Percentiles rank a stretch among this genome's conserved stretches.
Evolutionary conservation across 768 basidiomycete species (phyloP).

Genomic region (Suillus subluteus): DNA sequence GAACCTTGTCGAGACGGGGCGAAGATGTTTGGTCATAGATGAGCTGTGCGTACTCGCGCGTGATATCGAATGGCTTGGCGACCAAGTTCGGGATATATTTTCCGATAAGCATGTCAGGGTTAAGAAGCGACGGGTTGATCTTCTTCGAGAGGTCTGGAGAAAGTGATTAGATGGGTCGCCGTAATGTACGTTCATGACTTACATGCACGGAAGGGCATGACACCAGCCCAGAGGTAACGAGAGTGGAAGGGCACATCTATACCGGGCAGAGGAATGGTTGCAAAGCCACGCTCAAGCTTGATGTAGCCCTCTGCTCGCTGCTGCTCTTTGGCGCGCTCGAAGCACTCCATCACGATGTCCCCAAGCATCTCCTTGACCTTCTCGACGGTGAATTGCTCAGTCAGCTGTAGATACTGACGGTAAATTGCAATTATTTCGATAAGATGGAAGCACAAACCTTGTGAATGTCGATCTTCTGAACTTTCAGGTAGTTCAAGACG

Average conservation of each 20-base stretch:
- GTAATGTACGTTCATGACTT: slow-evolving; percentile 37
- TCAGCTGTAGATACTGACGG: slow-evolving; percentile 55
- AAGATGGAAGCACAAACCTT: slow-evolving; percentile 55
- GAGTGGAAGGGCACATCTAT: slow-evolving; percentile 99
- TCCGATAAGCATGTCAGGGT: slow-evolving; percentile 92
- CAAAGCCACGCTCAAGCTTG: slow-evolving; percentile 95
- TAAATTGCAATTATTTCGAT: neutral
- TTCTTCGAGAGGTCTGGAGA: slow-evolving; percentile 91
- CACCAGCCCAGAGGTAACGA: slow-evolving; percentile 97
- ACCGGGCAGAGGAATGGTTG: slow-evolving; percentile 92
- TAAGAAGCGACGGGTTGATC: slow-evolving; percentile 87
- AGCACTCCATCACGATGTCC: slow-evolving; percentile 87
- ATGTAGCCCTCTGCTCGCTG: slow-evolving; percentile 86
- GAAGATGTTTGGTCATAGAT: slow-evolving; percentile 98
- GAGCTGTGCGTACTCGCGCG: slow-evolving; percentile 87
- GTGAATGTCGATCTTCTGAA: slow-evolving; percentile 92
- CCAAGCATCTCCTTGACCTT: slow-evolving; percentile 95
- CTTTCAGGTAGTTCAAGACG: slow-evolving; percentile 94
- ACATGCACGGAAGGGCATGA: slow-evolving; percentile 97
- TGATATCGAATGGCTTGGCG: slow-evolving; percentile 83
- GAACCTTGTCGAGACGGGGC: slow-evolving; percentile 92
- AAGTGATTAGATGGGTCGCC: neutral
- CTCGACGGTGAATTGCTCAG: slow-evolving; percentile 85
- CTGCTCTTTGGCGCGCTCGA: slow-evolving; percentile 73
- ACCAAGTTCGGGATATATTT: slow-evolving; percentile 98